Evolutionary conservation across 495 filamentous ascomycete species (phyloP), one percentile per base, ranked within the genome.

Genomic region (Clavariopsis aquatica): DNA sequence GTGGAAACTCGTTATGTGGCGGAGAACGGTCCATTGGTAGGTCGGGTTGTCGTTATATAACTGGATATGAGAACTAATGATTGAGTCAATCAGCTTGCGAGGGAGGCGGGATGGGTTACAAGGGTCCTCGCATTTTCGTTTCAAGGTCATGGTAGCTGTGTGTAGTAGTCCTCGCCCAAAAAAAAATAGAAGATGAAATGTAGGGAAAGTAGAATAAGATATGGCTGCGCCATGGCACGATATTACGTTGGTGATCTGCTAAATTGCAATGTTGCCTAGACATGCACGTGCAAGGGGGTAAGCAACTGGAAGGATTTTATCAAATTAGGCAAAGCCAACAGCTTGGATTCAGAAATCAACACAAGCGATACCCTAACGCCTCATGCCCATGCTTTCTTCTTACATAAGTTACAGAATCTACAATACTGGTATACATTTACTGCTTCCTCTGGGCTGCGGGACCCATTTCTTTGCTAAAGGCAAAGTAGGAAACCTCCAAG

Each of bases 381-480:
- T 31, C 7, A 17, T 22, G 27, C 23, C 49, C 49, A 60, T 66
- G 56, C 56, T n/a, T n/a, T 66, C 51, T 45, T 60, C 38, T 43
- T 43, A 62, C 43, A 66, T 63, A 52, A 53, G 43, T 49, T 66
- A 63, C 54, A 68, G 43, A 64, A 52, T 49, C 9, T 66, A 56
- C 49, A 62, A 23, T 22, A 15, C 20, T 41, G 24, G 49, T 55
- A 51, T 19, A 62, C 13, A 9, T 47, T 78, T 88, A 81, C 74
- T 89, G 84, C 80, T 96, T 96, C 83, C 90, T 96, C 78, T 95
- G 90, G 57, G 85, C 89, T 31, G 83, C 80, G 49, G 91, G 87
- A 0, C 93, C 91, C 78, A 91, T 96, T 74, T 97, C 93, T 82
- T 94, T 96, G 72, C 95, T 92, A 74, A 98, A 98, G 1, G 94